Percentiles rank a stretch among this genome's conserved stretches.
Evolutionary conservation across 108 stramenopile species (phyloP).

Genomic region (Cylindrotheca fusiformis): DNA sequence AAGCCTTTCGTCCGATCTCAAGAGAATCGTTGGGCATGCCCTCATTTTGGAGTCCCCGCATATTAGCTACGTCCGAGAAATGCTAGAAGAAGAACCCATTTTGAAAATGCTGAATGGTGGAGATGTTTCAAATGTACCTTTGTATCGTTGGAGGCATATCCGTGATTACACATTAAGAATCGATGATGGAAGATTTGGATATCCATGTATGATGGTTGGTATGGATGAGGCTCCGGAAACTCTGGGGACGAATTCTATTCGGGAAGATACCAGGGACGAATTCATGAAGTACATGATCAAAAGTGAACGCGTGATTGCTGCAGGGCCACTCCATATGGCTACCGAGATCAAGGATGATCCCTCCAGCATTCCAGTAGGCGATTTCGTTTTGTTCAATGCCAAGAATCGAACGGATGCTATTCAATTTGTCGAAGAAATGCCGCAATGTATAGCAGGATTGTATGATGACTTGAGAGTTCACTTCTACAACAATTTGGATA

Average conservation of each 20-base stretch:
- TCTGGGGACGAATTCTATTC: constrained; percentile 26
- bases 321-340: constrained; percentile 71
- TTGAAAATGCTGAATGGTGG: constrained; percentile 54
- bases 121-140: constrained; percentile 49
- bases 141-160: constrained; percentile 86
- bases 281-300: constrained; percentile 73
- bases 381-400: constrained; percentile 81
- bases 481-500: constrained; percentile 75
- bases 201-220: constrained; percentile 60
- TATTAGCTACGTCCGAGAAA: constrained; percentile 56
- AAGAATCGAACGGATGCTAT: constrained; percentile 68
- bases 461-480: constrained; percentile 73
- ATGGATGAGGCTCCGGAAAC: constrained; percentile 58
- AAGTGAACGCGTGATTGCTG: constrained; percentile 67
- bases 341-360: constrained; percentile 75
- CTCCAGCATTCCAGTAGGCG: constrained; percentile 57
- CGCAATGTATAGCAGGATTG: constrained; percentile 60
- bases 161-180: constrained; percentile 73
- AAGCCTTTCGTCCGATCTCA: constrained; percentile 75
- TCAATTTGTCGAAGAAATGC: constrained; percentile 78
- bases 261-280: constrained; percentile 45
- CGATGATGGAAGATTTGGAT: constrained; percentile 78
- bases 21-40: constrained; percentile 68
- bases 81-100: constrained; percentile 67
- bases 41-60: constrained; percentile 75